These are phyloP conservation scores for Chaetomium cochliodes DNA, from an alignment of 495 filamentous ascomycete genomes.

Conservation along the genomic window DNA sequence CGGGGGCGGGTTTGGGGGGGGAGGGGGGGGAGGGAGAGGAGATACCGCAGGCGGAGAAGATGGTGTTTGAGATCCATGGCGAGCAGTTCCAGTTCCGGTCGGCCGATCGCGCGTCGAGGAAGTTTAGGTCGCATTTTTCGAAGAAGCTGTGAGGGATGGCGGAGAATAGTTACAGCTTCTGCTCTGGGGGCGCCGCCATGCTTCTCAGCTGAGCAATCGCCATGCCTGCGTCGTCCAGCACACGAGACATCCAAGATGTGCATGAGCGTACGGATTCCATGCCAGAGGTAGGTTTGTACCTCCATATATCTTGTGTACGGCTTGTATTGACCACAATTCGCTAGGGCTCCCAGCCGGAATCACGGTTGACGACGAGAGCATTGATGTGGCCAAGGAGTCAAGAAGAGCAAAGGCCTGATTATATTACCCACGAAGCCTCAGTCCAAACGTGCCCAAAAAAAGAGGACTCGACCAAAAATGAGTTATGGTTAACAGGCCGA, in stretches of 20 bases:
- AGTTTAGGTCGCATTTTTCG: slow-evolving; percentile 77
- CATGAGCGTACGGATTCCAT: not conserved
- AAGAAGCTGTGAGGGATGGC: slow-evolving; percentile 57
- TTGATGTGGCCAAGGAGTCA: no score
- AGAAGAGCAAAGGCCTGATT: no score
- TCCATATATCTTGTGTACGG: not conserved
- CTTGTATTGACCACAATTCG: not conserved
- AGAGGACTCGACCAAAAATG: no score
- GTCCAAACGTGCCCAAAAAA: no score
- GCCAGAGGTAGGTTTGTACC: not conserved
- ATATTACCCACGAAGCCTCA: no score
- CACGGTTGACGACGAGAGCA: not conserved
- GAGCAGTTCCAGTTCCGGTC: slow-evolving; percentile 81
- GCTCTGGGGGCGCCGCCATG: not conserved
- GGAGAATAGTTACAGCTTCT: not conserved
- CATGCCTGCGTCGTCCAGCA: not conserved
- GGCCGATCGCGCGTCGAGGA: slow-evolving; percentile 81
- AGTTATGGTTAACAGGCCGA: no score
- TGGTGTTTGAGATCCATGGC: slow-evolving; percentile 86
- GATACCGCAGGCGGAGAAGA: slow-evolving; percentile 29
- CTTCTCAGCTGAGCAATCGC: not conserved
- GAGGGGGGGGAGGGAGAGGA: slow-evolving; percentile 11
- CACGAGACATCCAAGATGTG: not conserved
- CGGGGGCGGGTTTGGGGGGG: slow-evolving; percentile 43
- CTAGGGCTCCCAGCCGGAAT: not conserved